Evolutionary conservation across 1,284 basidiomycete species (phyloP), one percentile per base, ranked within the genome.

Genomic region (Earliella scabrosa): DNA sequence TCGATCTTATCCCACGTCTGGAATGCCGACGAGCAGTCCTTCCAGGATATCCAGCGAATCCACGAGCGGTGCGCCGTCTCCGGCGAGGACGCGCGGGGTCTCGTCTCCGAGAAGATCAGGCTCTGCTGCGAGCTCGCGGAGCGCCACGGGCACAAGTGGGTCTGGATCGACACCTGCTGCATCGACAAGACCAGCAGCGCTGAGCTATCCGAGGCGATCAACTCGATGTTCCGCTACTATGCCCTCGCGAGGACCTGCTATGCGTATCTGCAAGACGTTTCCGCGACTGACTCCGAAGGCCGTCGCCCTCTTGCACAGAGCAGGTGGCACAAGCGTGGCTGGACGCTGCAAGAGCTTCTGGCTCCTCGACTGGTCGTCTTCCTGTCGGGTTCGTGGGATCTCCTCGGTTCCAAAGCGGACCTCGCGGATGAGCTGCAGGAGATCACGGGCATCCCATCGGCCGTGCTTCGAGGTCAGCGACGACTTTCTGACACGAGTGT

Each of bases 81-180:
- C 29, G 13, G 29, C 29, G 13, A 31, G 29, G 7, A 6, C 29
- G 13, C 29, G 29, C 29, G 29, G 13, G 6, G 7, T 31, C 29
- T 6, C 29, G 29, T 31, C 29, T 6, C 29, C 29, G n/a, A n/a
- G n/a, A 53, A 57, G 36, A 52, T 57, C 21, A 5, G 27, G 21
- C 39, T 26, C 7, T 57, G 45, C 40, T 57, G 50, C 36, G 21
- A 20, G 9, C 41, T 57, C 27, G 50, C 56, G 7, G 50, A 48
- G 46, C 38, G 23, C 7, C 45, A 52, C 29, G 56, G 56, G 5
- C 50, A 45, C 47, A 9, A 16, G 13, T 57, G 56, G 56, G 27
- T 49, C 9, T 57, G 56, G 56, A 40, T 49, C 29, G 56, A 57
- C 38, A 52, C 56, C 11, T 52, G 56, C 46, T 57, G 51, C 46